Base-by-base conservation (phyloP, 192 early-diverging fungal genomes). In the Coemansia sp. region DNA sequence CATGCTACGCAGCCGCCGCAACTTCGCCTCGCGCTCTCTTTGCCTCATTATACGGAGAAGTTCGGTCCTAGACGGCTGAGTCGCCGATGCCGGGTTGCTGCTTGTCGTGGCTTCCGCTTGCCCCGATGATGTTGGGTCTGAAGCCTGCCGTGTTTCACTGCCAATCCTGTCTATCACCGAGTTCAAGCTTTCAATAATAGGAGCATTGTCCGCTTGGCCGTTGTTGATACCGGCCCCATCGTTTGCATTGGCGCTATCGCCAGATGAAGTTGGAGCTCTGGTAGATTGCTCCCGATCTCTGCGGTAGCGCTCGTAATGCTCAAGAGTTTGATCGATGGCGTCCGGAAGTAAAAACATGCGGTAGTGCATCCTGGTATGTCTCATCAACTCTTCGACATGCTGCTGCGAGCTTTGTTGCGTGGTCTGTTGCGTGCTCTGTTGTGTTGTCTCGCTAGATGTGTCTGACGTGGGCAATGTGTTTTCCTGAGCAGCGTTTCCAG, bases 271-370 rank as follows among this genome's bases (percentile, higher is more conserved):
- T 39, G 38, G 38, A 7, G 55, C 18, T 8, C n/a, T 55, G 14
- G 21, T 64, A 46, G 53, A 33, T 36, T 30, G 56, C 16, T 58
- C 36, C 24, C 5, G 16, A 6, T 11, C 20, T 18, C 18, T 30
- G 48, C 34, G 20, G 43, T 56, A 30, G 43, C 23, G 62, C 63
- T 71, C 64, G 38, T 76, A 75, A 2, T 65, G 63, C 18, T 49
- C 73, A 2, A 81, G 61, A 5, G 73, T 73, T 34, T 73, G 73
- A 34, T 81, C 78, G 18, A 81, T 81, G 4, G 78, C 73, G 1
- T 70, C 73, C 1, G 78, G 78, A 39, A 81, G 63, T 45, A 81
- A 45, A 45, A 81, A 81, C 70, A 81, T 67, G 44, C 73, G 78
- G 49, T 72, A 81, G 39, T 60, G 52, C 59, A 75, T 59, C 33